phyloP scores from a whole-genome alignment of 306 rosid species.

The Rosa multiflora region DNA sequence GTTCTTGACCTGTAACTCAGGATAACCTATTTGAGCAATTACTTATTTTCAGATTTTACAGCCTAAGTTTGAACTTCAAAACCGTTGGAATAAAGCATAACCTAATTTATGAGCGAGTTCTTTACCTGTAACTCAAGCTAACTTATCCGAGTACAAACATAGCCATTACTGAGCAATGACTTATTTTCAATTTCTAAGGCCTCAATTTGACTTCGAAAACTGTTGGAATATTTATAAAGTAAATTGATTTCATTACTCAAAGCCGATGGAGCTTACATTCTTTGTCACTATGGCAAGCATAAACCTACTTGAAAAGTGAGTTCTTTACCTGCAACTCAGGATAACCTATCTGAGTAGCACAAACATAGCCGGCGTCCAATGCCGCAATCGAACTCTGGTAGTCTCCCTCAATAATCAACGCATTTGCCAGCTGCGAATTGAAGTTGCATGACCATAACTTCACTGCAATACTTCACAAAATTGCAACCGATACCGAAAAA shows the following conservation, averaged over 20 bases:
- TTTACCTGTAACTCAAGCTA: conserved; percentile 80
- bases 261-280: too few species aligned
- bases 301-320: too few species aligned
- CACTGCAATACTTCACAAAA: conserved; percentile 43
- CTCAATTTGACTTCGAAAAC: background rate
- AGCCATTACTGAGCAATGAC: conserved; percentile 30
- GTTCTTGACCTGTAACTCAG: background rate
- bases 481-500: background rate
- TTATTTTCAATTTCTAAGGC: background rate
- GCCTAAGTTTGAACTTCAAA: background rate
- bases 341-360: conserved; percentile 64
- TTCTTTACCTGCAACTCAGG: conserved; percentile 77
- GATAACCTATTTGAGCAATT: background rate
- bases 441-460: conserved; percentile 96
- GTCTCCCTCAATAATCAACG: conserved; percentile 86
- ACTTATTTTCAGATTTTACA: background rate
- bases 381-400: conserved; percentile 71
- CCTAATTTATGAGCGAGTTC: background rate
- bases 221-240: too few species aligned
- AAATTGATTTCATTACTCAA: background rate
- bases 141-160: conserved; percentile 47
- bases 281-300: too few species aligned
- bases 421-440: conserved; percentile 95
- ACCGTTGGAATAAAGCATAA: background rate
- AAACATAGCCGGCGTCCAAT: conserved; percentile 66